Percentiles rank a stretch among this genome's conserved stretches.
Conservation (phyloP, 1,139 yeast genomes). For the Sugiyamaella grinbergsii region DNA sequence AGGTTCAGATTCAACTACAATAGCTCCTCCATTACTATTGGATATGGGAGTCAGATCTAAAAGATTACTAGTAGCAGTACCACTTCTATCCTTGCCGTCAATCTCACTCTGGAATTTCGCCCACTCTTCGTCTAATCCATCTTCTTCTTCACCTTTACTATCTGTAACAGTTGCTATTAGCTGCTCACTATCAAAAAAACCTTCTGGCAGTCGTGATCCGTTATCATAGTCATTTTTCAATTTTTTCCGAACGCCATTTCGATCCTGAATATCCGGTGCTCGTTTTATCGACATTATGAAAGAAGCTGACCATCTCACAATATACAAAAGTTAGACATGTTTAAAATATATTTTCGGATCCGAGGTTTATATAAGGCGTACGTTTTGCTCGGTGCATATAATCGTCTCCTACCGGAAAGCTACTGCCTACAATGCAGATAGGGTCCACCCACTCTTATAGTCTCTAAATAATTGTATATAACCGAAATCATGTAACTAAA, state of each 20-base stretch:
- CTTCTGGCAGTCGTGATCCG: constrained; percentile 2
- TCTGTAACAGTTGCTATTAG: not conserved
- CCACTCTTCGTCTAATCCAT: constrained; percentile 29
- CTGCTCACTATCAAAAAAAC: constrained; percentile 7
- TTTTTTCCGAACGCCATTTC: constrained; percentile 2
- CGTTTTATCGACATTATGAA: constrained; percentile 12
- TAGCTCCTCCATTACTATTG: not conserved
- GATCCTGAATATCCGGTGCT: not conserved
- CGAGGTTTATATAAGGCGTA: not conserved
- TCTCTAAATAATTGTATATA: no score
- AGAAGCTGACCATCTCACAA: no score
- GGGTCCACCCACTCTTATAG: no score
- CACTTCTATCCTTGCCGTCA: constrained; percentile 8
- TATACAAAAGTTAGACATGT: no score
- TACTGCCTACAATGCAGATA: no score
- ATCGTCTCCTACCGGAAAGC: no score
- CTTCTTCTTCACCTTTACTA: not conserved
- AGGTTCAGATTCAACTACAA: constrained; percentile 13
- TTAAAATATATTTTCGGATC: no score
- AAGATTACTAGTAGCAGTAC: not conserved
- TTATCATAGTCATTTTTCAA: constrained; percentile 3
- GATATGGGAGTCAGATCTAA: not conserved
- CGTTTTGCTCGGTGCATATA: no score
- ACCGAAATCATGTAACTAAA: no score
- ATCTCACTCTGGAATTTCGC: constrained; percentile 29